Percentiles rank a stretch among this genome's conserved stretches.
Evolutionary conservation across 2,329 filamentous ascomycete genomes (phyloP).

Genomic region (Aureobasidium sp.): DNA sequence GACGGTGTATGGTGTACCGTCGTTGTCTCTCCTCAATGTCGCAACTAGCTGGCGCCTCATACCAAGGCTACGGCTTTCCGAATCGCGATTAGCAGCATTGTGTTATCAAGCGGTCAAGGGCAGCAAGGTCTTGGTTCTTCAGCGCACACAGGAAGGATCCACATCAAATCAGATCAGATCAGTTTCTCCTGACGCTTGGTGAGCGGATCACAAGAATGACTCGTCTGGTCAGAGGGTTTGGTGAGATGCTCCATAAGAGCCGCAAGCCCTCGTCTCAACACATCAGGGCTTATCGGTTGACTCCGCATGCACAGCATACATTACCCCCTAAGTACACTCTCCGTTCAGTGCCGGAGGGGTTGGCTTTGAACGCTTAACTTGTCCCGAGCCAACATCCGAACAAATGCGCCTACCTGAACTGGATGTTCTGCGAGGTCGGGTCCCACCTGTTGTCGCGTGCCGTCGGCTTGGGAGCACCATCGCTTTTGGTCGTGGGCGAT

Average conservation of each 20-base stretch:
- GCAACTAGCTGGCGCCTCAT: neutral
- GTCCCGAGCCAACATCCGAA: neutral
- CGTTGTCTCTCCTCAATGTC: neutral
- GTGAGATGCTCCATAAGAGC: neutral
- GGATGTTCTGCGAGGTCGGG: slow-evolving; percentile 28
- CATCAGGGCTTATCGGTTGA: neutral
- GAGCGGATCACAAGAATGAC: neutral
- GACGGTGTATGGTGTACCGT: neutral
- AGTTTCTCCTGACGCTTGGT: neutral
- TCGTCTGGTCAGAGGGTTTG: neutral
- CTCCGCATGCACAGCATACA: neutral
- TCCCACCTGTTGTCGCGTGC: slow-evolving; percentile 29
- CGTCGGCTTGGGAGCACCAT: slow-evolving; percentile 19
- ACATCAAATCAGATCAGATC: neutral
- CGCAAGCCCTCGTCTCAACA: neutral
- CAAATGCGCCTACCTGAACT: slow-evolving; percentile 26
- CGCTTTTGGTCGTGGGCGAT: slow-evolving; percentile 11
- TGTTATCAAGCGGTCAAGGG: neutral
- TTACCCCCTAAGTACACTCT: neutral
- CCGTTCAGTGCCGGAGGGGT: neutral
- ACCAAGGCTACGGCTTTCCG: neutral
- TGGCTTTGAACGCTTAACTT: neutral
- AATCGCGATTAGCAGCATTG: neutral
- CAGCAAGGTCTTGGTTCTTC: neutral
- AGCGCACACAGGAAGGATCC: neutral